A percentile compares a stretch with the other conserved stretches of the same genome.
Evolutionary conservation across 2,329 filamentous ascomycete species (phyloP).

Genomic region (Trichoderma pleuroti): DNA sequence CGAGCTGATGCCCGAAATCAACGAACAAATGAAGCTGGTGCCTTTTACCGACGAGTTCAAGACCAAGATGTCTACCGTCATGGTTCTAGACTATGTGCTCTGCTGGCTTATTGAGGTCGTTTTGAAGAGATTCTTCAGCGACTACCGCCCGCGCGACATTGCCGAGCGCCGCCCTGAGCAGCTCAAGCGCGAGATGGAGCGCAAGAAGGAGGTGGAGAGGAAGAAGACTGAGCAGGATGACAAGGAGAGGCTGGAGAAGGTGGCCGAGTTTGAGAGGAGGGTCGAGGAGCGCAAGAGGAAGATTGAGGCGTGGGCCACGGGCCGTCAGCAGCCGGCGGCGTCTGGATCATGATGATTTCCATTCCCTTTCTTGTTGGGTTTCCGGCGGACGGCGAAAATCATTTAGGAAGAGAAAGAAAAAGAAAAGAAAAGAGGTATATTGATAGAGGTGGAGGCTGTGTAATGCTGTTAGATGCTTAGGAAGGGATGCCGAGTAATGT

Average conservation of each 20-base stretch:
- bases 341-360: background rate
- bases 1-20: constrained; percentile 93
- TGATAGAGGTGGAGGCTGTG: background rate
- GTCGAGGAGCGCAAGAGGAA: constrained; percentile 49
- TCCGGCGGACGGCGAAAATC: background rate
- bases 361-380: background rate
- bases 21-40: constrained; percentile 87
- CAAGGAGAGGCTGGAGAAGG: constrained; percentile 50
- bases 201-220: constrained; percentile 58
- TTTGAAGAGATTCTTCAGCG: constrained; percentile 81
- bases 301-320: constrained; percentile 46
- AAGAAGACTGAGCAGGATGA: constrained; percentile 50
- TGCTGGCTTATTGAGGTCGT: constrained; percentile 86
- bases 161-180: constrained; percentile 83
- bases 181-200: constrained; percentile 67
- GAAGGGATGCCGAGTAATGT: background rate
- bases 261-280: constrained; percentile 58
- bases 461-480: background rate
- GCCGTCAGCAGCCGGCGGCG: constrained; percentile 26
- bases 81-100: constrained; percentile 81
- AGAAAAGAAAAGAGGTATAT: background rate
- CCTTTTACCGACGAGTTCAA: constrained; percentile 90
- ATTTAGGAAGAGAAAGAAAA: background rate
- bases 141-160: constrained; percentile 92
- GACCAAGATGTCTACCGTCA: constrained; percentile 73